Percentiles rank a stretch among this genome's conserved stretches.
Conservation (phyloP, 345 rosid species). For the Cardamine chenopodiifolia region DNA sequence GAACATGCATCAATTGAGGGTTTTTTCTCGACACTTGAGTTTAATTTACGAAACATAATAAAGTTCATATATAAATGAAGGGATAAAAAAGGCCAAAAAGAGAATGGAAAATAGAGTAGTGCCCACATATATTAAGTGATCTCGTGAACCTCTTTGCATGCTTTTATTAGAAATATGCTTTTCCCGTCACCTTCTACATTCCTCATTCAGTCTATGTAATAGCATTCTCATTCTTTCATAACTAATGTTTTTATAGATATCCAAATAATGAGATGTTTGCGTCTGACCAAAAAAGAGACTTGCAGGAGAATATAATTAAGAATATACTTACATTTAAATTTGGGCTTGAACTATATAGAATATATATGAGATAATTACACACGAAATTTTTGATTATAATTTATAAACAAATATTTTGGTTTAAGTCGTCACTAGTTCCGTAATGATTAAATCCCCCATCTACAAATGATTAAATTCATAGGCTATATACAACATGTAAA, state of each 20-base stretch:
- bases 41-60: slow-evolving; percentile 3
- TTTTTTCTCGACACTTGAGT: slow-evolving; percentile 3
- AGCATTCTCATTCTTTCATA: slow-evolving; percentile 10
- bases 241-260: neutral
- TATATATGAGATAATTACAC: neutral
- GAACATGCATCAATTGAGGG: neutral
- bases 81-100: slow-evolving; percentile 1
- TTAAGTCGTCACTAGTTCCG: neutral
- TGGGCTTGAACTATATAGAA: neutral
- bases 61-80: slow-evolving; percentile 14
- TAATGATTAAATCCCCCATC: neutral
- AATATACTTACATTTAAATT: neutral
- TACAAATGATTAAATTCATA: neutral
- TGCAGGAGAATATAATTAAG: neutral
- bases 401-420: neutral
- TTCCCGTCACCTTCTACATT: slow-evolving; percentile 42
- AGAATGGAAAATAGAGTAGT: slow-evolving; percentile 31
- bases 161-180: slow-evolving; percentile 47
- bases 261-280: slow-evolving; percentile 9
- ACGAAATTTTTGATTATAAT: neutral
- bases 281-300: slow-evolving; percentile 13
- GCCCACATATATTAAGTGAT: slow-evolving; percentile 40
- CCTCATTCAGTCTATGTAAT: slow-evolving; percentile 19
- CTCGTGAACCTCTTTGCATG: slow-evolving; percentile 48
- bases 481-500: neutral